Evolutionary conservation across 2,329 filamentous ascomycete genomes (phyloP).

Genomic region (Hypocreales sp.): DNA sequence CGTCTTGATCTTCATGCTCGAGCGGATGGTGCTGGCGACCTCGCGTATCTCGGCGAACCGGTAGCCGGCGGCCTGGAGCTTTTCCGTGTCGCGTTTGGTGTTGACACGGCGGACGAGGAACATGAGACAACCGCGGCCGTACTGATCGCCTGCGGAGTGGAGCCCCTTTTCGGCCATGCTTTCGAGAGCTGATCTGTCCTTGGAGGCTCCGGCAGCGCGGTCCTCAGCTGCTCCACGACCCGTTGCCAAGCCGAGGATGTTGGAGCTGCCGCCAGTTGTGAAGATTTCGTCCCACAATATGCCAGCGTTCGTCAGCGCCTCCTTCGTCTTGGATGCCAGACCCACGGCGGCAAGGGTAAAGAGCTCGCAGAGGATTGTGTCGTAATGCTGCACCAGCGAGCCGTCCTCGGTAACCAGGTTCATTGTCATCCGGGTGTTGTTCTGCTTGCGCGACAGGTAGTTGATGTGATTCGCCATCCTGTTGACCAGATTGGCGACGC

Average conservation of each 20-base stretch:
- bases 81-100: constrained; percentile 39
- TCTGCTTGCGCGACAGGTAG: constrained; percentile 26
- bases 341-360: constrained; percentile 68
- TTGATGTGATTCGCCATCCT: constrained; percentile 60
- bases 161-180: constrained; percentile 26
- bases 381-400: constrained; percentile 51
- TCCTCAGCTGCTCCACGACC: no score
- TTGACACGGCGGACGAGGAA: constrained; percentile 57
- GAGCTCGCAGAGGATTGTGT: constrained; percentile 63
- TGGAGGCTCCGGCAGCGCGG: no score
- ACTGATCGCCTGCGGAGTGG: constrained; percentile 12
- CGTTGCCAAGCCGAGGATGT: neutral
- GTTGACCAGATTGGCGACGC: constrained; percentile 50
- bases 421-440: constrained; percentile 18
- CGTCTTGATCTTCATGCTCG: constrained; percentile 58
- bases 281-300: constrained; percentile 64
- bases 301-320: constrained; percentile 47
- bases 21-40: constrained; percentile 51
- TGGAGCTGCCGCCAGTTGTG: constrained; percentile 34
- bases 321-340: constrained; percentile 53
- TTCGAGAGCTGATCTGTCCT: constrained; percentile 11
- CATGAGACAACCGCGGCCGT: constrained; percentile 63
- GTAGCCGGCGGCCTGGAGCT: constrained; percentile 56
- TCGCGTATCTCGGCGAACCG: constrained; percentile 60
- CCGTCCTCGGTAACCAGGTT: constrained; percentile 36